These are phyloP conservation scores for Dioszegia crocea DNA, from an alignment of 768 basidiomycete genomes.

Conservation along the genomic window DNA sequence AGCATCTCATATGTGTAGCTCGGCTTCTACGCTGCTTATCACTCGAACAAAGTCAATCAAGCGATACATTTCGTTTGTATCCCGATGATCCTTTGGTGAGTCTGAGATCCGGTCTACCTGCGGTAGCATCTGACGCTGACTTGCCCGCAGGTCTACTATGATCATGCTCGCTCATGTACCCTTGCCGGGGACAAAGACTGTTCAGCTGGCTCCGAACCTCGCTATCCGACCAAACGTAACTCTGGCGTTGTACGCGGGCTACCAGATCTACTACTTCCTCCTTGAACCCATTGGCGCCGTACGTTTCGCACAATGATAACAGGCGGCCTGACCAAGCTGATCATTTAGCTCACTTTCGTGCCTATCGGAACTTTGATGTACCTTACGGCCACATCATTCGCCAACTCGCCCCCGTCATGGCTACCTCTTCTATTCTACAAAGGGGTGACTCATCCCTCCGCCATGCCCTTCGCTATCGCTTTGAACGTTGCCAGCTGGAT, in stretches of 20 bases:
- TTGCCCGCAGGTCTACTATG: conserved; percentile 22
- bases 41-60: conserved; percentile 75
- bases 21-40: conserved; percentile 89
- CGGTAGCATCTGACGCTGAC: background rate
- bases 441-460: conserved; percentile 37
- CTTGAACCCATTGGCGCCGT: conserved; percentile 85
- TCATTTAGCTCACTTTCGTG: conserved; percentile 66
- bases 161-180: conserved; percentile 27
- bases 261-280: conserved; percentile 68
- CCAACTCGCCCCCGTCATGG: conserved; percentile 19
- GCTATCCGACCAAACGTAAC: conserved; percentile 67
- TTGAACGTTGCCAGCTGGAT: conserved; percentile 77
- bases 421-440: conserved; percentile 46
- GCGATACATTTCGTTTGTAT: conserved; percentile 81
- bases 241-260: conserved; percentile 59
- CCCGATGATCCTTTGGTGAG: conserved; percentile 73
- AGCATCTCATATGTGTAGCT: conserved; percentile 55
- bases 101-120: background rate
- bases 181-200: conserved; percentile 16
- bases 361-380: conserved; percentile 66
- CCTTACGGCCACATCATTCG: conserved; percentile 61
- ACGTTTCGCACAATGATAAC: conserved; percentile 15
- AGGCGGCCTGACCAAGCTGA: background rate
- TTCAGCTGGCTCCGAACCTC: conserved; percentile 46
- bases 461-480: conserved; percentile 57